Evolutionary conservation across 345 rosid species (phyloP), one percentile per base, ranked within the genome.

Genomic region (Cochlearia excelsa): DNA sequence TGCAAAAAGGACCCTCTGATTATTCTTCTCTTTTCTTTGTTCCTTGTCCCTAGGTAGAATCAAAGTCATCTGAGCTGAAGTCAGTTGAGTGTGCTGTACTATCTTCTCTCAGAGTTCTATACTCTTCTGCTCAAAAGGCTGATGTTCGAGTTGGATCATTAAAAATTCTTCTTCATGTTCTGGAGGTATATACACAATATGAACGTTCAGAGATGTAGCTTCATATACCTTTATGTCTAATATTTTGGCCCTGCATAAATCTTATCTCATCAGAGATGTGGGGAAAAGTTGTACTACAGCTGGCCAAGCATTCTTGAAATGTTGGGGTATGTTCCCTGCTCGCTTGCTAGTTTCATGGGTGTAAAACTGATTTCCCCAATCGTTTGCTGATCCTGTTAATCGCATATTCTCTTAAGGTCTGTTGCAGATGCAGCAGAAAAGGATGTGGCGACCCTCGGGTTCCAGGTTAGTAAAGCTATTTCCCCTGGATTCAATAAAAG

Each of bases 361-460:
- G 11, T 53, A 11, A 26, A 59, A n/a, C 30, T 48, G 34, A 33
- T 38, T 52, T 51, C 43, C 40, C 26, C 48, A 44, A 46, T 65
- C 52, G 8, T 71, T 23, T 52, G 1, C 58, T 65, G 67, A 60
- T 63, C 53, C 2, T 58, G 7, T 9, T 60, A 67, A 51, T 40
- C 26, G 40, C 38, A n/a, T 8, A 31, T 35, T 61, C 69, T 61
- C 50, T 64, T 65, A 68, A 92, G 98, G 84, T 84, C 90, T 61
- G 95, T 93, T 65, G 99, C 97, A 10, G 95, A 84, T 71, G 94
- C 94, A 42, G 75, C 90, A 30, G 99, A 93, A 77, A 93, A 89
- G 80, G 97, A 93, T 61, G 85, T 93, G 61, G 84, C 81, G 45
- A 66, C 95, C 58, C 76, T 93, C 75, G 99, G 97, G 35, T 93